Conservation (phyloP, 1,284 basidiomycete species). For the Microbotryum silenes-acaulis region DNA sequence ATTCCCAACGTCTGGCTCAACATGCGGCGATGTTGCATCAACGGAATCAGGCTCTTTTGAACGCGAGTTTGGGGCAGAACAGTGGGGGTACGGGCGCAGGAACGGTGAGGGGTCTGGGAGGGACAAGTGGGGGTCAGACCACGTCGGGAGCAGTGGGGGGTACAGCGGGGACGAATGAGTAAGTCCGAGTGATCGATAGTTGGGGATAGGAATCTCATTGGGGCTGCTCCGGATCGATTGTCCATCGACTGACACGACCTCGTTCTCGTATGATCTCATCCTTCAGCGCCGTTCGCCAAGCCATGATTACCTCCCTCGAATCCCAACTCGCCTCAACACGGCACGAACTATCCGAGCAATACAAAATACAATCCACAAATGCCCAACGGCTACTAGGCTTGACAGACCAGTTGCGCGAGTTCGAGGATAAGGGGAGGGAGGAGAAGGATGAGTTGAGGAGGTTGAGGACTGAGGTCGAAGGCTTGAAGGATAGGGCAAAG, state of each 20-base stretch:
- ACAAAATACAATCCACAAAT: slow-evolving; percentile 88
- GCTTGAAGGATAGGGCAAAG: slow-evolving; percentile 67
- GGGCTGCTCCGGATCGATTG: too few relatives aligned
- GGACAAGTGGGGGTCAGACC: slow-evolving; percentile 51
- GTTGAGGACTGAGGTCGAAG: slow-evolving; percentile 61
- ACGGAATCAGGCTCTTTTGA: slow-evolving; percentile 72
- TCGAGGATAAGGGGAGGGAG: slow-evolving; percentile 69
- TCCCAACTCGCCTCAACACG: slow-evolving; percentile 82
- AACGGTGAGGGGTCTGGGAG: background rate
- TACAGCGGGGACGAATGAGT: background rate
- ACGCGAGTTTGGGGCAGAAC: slow-evolving; percentile 44
- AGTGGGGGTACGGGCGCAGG: background rate
- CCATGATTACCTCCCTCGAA: slow-evolving; percentile 84
- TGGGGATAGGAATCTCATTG: too few relatives aligned
- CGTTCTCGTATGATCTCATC: too few relatives aligned
- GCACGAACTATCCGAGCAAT: slow-evolving; percentile 82
- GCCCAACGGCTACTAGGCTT: slow-evolving; percentile 83
- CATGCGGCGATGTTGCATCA: slow-evolving; percentile 82
- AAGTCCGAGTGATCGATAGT: too few relatives aligned
- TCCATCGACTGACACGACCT: background rate
- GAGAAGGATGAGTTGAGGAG: slow-evolving; percentile 69
- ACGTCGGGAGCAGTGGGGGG: slow-evolving; percentile 38
- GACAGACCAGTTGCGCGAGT: slow-evolving; percentile 87
- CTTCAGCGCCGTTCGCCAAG: slow-evolving; percentile 66
- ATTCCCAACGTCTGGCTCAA: slow-evolving; percentile 64